Evolutionary conservation across 805 yeast genomes (phyloP).

Genomic region (Candida gorgasii): DNA sequence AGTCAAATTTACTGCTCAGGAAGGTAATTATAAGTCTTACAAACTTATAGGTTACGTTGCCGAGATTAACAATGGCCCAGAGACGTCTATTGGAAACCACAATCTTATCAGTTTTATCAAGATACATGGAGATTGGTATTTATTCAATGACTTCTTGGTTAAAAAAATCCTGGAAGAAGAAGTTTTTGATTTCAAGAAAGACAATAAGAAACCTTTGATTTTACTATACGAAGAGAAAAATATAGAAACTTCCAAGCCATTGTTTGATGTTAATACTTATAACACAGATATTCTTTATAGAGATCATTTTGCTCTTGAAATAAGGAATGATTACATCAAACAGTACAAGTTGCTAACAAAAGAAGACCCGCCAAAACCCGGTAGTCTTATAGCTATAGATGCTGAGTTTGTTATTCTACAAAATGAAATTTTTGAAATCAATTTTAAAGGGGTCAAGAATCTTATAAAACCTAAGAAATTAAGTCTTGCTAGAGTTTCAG

Average conservation of each 20-base stretch:
- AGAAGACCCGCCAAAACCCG: conserved; percentile 71
- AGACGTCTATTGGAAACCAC: conserved; percentile 42
- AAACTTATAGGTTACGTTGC: conserved; percentile 71
- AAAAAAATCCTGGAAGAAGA: conserved; percentile 72
- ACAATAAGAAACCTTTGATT: conserved; percentile 86
- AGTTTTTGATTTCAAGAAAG: conserved; percentile 65
- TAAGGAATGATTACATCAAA: conserved; percentile 54
- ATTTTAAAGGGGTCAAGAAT: conserved; percentile 66
- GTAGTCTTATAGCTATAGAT: conserved; percentile 86
- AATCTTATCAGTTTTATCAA: conserved; percentile 62
- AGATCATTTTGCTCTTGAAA: conserved; percentile 72
- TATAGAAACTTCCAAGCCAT: conserved; percentile 34
- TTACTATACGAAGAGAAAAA: conserved; percentile 56
- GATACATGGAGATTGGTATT: conserved; percentile 61
- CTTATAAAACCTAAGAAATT: conserved; percentile 73
- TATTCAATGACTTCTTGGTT: conserved; percentile 91
- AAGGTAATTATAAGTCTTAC: conserved; percentile 44
- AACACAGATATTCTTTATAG: conserved; percentile 64
- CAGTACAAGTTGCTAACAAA: conserved; percentile 70
- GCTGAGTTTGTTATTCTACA: conserved; percentile 90
- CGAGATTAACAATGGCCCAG: conserved; percentile 53
- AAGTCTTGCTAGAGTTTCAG: conserved; percentile 88
- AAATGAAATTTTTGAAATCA: conserved; percentile 77
- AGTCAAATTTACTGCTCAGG: conserved; percentile 8
- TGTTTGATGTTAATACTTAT: conserved; percentile 16